Percentiles rank a stretch among this genome's conserved stretches.
Conservation (phyloP, 345 rosid species). For the Clarkia xantiana region DNA sequence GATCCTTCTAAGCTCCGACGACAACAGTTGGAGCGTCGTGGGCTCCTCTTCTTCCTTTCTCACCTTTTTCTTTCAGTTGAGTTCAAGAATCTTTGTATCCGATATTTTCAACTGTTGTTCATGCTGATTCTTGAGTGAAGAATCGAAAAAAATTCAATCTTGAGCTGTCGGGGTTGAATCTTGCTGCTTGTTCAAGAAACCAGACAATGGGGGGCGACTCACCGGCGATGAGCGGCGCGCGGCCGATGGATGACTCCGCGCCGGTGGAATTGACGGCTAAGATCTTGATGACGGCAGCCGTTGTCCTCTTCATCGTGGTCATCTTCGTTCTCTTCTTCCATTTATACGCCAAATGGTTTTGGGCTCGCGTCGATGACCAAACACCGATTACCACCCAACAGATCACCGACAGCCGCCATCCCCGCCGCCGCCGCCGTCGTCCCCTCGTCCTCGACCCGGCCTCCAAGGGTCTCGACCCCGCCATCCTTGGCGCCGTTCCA, state of each 20-base stretch:
- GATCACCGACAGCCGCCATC: conserved; percentile 12
- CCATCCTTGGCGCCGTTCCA: conserved; percentile 47
- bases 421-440: conserved; percentile 38
- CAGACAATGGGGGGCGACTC: conserved; percentile 24
- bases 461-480: conserved; percentile 44
- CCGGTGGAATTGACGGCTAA: conserved; percentile 49
- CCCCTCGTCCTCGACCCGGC: conserved; percentile 27
- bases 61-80: too few relatives aligned
- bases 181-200: background rate
- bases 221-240: conserved; percentile 11
- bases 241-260: too few relatives aligned
- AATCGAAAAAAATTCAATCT: background rate
- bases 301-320: conserved; percentile 50
- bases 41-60: too few relatives aligned
- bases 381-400: conserved; percentile 15
- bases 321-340: conserved; percentile 56
- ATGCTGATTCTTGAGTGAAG: too few relatives aligned
- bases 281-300: conserved; percentile 49
- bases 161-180: conserved; percentile 1
- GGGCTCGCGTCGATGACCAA: conserved; percentile 53
- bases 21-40: too few relatives aligned
- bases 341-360: conserved; percentile 84
- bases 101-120: too few relatives aligned
- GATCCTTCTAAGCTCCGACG: too few relatives aligned
- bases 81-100: too few relatives aligned